These are phyloP conservation scores for Colletotrichum higginsianum DNA, from an alignment of 2,329 filamentous ascomycete genomes.

Conservation along the genomic window DNA sequence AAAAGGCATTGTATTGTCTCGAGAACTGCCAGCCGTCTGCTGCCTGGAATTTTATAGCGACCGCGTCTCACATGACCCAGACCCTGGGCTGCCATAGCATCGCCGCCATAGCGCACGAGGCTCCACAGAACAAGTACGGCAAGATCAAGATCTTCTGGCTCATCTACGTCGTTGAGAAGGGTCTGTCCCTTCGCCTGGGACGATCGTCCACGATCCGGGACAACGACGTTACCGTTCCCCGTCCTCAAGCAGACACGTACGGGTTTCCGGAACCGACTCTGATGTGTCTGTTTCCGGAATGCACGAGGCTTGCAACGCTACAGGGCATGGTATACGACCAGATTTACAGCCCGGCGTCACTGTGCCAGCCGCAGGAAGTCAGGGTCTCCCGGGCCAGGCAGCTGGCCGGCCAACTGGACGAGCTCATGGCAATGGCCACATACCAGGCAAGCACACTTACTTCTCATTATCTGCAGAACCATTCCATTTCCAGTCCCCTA, in stretches of 20 bases:
- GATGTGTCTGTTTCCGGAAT: slow-evolving; percentile 10
- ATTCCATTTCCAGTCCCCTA: too few relatives aligned
- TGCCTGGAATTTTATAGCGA: slow-evolving; percentile 45
- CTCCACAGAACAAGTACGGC: slow-evolving; percentile 21
- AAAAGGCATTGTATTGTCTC: slow-evolving; percentile 42
- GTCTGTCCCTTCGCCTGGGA: slow-evolving; percentile 46
- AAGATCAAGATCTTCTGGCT: slow-evolving; percentile 47
- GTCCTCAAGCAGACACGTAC: not conserved
- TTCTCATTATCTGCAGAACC: too few relatives aligned
- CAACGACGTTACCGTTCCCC: slow-evolving; percentile 46
- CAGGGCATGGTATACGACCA: slow-evolving; percentile 49
- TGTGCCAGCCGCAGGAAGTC: slow-evolving; percentile 43
- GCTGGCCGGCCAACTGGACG: not conserved
- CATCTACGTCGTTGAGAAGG: slow-evolving; percentile 47
- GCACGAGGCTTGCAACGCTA: slow-evolving; percentile 26
- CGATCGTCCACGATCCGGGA: slow-evolving; percentile 48
- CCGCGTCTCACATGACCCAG: slow-evolving; percentile 44
- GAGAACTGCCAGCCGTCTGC: slow-evolving; percentile 43
- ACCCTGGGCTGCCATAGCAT: slow-evolving; percentile 45
- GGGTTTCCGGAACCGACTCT: not conserved
- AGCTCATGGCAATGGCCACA: not conserved
- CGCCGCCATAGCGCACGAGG: slow-evolving; percentile 28
- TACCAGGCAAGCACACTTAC: too few relatives aligned
- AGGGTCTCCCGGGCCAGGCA: slow-evolving; percentile 41
- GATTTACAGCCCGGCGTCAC: slow-evolving; percentile 47